phyloP scores from a whole-genome alignment of 1,139 yeast species.

The Candida sp. region DNA sequence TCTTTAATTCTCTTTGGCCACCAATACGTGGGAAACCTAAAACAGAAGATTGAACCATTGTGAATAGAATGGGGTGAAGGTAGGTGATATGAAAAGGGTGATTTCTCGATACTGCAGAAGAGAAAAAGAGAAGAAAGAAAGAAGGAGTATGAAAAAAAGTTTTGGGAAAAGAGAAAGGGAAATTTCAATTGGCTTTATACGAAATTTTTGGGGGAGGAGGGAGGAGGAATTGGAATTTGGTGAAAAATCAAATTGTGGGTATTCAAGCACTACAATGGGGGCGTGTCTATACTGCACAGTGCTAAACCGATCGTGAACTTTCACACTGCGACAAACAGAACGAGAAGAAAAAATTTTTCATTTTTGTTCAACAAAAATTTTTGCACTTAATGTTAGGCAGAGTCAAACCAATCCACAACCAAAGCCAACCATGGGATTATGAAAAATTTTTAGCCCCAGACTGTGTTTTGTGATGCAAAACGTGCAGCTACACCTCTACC shows the following conservation, averaged over 20 bases:
- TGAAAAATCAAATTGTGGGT: not conserved
- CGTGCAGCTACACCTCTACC: not conserved
- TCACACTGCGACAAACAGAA: not conserved
- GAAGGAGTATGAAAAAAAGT: not conserved
- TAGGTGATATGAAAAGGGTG: slow-evolving; percentile 1
- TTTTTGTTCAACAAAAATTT: not conserved
- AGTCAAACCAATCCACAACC: not conserved
- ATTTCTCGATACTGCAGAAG: slow-evolving; percentile 1
- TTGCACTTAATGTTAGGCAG: not conserved
- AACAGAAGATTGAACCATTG: slow-evolving; percentile 94
- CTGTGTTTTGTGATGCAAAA: slow-evolving; percentile 1
- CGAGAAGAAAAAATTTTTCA: not conserved
- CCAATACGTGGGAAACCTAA: slow-evolving; percentile 99
- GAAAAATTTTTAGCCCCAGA: not conserved
- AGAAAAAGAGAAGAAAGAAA: slow-evolving; percentile 7
- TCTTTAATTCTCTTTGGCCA: slow-evolving; percentile 98
- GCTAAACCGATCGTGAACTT: no score
- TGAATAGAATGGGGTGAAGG: slow-evolving; percentile 1
- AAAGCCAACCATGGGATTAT: not conserved
- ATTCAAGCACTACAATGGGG: not conserved
- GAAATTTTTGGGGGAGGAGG: not conserved
- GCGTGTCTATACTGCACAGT: not conserved
- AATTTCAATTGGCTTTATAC: slow-evolving; percentile 4
- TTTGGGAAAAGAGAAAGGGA: not conserved
- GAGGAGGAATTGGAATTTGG: not conserved